These are phyloP conservation scores for Hymenoscyphus albidus DNA, from an alignment of 2,329 filamentous ascomycete species.

Conservation along the genomic window DNA sequence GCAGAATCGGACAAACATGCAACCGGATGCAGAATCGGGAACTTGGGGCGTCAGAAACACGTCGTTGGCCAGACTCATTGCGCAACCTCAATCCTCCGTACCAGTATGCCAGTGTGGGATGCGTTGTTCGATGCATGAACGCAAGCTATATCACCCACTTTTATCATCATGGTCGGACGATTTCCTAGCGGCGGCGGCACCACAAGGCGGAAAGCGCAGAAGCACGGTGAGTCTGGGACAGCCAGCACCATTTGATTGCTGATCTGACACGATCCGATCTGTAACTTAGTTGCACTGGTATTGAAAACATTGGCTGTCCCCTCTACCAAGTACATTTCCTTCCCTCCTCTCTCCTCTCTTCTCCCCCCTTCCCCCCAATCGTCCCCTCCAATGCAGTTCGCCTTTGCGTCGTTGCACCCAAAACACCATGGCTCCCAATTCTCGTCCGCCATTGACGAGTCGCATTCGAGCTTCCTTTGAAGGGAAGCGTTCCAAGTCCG, in stretches of 20 bases:
- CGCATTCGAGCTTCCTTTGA: slow-evolving; percentile 33
- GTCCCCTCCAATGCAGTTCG: slow-evolving; percentile 11
- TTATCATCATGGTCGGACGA: slow-evolving; percentile 20
- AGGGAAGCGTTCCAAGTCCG: slow-evolving; percentile 25
- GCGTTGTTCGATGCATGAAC: slow-evolving; percentile 20
- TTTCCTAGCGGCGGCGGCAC: not conserved
- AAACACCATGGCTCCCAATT: slow-evolving; percentile 24
- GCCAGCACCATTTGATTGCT: not conserved
- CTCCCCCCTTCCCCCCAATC: slow-evolving; percentile 6
- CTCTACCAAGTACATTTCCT: not conserved
- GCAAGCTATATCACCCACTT: slow-evolving; percentile 24
- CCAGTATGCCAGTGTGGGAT: not conserved
- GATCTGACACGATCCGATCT: no score
- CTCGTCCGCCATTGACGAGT: slow-evolving; percentile 32
- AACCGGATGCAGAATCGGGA: not conserved
- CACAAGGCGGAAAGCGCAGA: slow-evolving; percentile 10
- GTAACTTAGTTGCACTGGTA: not conserved
- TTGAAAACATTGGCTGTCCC: slow-evolving; percentile 7
- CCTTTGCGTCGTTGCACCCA: slow-evolving; percentile 7
- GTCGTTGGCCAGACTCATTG: slow-evolving; percentile 15
- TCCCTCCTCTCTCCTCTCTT: slow-evolving; percentile 7
- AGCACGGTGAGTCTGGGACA: slow-evolving; percentile 18
- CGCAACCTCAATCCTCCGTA: slow-evolving; percentile 1
- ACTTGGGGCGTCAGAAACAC: slow-evolving; percentile 23
- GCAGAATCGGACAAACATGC: slow-evolving; percentile 10